Percentiles rank a stretch among this genome's conserved stretches.
Evolutionary conservation across 2,329 filamentous ascomycete species (phyloP).

Genomic region (Nigrospora osmanthi): DNA sequence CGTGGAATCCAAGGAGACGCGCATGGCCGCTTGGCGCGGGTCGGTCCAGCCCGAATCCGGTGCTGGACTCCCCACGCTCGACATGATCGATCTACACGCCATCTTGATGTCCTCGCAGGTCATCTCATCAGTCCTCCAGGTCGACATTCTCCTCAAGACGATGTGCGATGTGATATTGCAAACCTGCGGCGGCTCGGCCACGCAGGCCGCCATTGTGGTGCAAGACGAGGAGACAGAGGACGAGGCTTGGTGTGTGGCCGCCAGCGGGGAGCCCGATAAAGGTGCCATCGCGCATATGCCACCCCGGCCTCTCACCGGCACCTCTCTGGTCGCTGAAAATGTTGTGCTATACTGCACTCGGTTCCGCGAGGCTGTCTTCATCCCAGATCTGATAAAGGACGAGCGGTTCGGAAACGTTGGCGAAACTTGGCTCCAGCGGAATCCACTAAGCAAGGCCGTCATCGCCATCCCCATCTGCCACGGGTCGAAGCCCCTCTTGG

Average conservation of each 20-base stretch:
- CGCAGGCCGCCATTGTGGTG: conserved; percentile 65
- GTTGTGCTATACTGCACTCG: conserved; percentile 70
- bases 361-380: conserved; percentile 68
- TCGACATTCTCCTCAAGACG: conserved; percentile 69
- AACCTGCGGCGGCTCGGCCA: conserved; percentile 64
- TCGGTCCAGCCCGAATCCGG: conserved; percentile 51
- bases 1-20: conserved; percentile 45
- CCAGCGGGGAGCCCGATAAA: conserved; percentile 63
- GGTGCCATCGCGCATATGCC: conserved; percentile 61
- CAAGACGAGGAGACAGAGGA: conserved; percentile 55
- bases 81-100: conserved; percentile 75
- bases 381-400: conserved; percentile 65
- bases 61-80: conserved; percentile 62
- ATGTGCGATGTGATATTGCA: conserved; percentile 78
- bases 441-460: conserved; percentile 64
- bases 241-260: conserved; percentile 63
- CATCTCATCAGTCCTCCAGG: conserved; percentile 68
- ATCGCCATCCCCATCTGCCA: conserved; percentile 76
- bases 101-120: conserved; percentile 75
- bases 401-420: conserved; percentile 72
- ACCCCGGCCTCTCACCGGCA: conserved; percentile 55
- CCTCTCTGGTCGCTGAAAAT: conserved; percentile 65
- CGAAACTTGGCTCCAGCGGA: conserved; percentile 58
- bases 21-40: conserved; percentile 56
- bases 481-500: conserved; percentile 61